These are phyloP conservation scores for Fusarium sp. DNA, from an alignment of 2,329 filamentous ascomycete species.

Conservation along the genomic window DNA sequence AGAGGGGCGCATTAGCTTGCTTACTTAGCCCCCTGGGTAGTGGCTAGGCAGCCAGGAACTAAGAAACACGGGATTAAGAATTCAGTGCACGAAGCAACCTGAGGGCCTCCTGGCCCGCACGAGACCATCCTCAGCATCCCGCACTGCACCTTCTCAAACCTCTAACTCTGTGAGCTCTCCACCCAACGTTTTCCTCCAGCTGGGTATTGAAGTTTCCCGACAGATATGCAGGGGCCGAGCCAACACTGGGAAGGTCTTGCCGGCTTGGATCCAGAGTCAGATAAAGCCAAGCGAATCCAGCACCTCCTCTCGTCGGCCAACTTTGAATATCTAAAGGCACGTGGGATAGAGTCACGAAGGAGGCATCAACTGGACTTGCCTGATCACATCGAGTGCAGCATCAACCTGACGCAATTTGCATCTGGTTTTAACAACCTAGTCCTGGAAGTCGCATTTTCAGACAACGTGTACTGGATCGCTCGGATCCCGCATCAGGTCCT, in stretches of 20 bases:
- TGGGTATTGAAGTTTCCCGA: background rate
- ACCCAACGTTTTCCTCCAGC: background rate
- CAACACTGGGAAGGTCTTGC: slow-evolving; percentile 31
- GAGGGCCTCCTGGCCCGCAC: no score
- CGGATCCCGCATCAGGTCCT: slow-evolving; percentile 40
- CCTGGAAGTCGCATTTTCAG: slow-evolving; percentile 48
- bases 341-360: slow-evolving; percentile 28
- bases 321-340: slow-evolving; percentile 35
- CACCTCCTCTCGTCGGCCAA: slow-evolving; percentile 30
- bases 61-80: no score
- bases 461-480: slow-evolving; percentile 47
- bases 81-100: no score
- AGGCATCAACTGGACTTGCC: slow-evolving; percentile 24
- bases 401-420: slow-evolving; percentile 32
- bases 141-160: no score
- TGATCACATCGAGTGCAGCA: slow-evolving; percentile 18
- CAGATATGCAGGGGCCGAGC: slow-evolving; percentile 34
- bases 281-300: slow-evolving; percentile 39
- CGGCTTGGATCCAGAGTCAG: slow-evolving; percentile 21
- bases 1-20: no score
- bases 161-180: background rate
- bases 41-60: no score
- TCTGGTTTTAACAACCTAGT: slow-evolving; percentile 48
- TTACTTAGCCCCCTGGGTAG: no score
- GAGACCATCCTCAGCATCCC: no score